Base-by-base conservation (phyloP, 2,329 filamentous ascomycete species). In the Aspergillus cejpii region DNA sequence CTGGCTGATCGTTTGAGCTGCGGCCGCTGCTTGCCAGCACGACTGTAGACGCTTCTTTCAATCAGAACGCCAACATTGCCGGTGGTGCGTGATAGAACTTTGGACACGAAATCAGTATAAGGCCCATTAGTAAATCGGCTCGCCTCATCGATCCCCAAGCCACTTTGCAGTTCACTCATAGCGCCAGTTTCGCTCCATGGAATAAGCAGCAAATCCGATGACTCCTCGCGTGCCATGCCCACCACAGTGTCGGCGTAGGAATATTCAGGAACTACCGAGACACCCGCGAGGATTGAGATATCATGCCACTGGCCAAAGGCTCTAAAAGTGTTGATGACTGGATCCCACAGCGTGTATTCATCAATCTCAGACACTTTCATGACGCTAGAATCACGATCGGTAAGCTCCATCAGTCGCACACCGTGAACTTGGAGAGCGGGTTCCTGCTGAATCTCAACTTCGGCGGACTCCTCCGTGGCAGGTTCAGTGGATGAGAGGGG, bases 321-420 rank as follows among this genome's bases (percentile, higher is more conserved):
- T 38, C 86, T 81, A 75, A 96, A 96, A 0, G 87, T 86, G 61
- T 94, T 95, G 43, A 96, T 81, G 3, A 97, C 83, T 0, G 91
- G 88, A 58, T 97, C 91, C 57, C 79, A 77, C 5, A 78, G 74
- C 20, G 79, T 78, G 49, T 81, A 78, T 39, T 92, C 87, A 29
- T 89, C 84, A 2, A 84, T 76, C 59, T 94, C 88, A 0, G 88
- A 84, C 8, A 94, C 87, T 56, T 87, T 84, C 91, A 97, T 97
- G 56, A 96, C 91, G 14, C 89, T 90, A 0, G 91, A 96, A 33
- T 87, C 85, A 76, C 91, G 88, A 57, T 96, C 90, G 0, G 87
- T 94, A 10, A 97, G 78, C 60, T 94, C 87, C 39, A 94, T 70
- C 12, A 97, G 77, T 11, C 90, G 84, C n/a, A 95, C 70, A 24